These are phyloP conservation scores for Pichia heedii DNA, from an alignment of 805 yeast genomes.

Conservation along the genomic window DNA sequence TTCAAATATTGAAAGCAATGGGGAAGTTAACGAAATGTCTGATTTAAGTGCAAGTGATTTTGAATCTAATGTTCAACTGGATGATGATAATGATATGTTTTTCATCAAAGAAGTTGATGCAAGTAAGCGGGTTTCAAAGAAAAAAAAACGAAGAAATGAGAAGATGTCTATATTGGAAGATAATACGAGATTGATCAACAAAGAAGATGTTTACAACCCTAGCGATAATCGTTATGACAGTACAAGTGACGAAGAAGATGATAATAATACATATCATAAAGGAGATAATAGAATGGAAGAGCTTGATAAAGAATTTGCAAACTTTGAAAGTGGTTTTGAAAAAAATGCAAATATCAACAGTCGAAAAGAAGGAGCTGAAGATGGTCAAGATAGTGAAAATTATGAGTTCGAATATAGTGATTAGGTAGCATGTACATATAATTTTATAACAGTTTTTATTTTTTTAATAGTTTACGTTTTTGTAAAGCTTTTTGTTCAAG, in stretches of 20 bases:
- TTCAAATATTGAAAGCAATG: constrained; percentile 5
- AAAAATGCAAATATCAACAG: constrained; percentile 32
- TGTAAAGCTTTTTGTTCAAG: constrained; percentile 40
- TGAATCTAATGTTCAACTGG: constrained; percentile 7
- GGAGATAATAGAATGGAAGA: constrained; percentile 5
- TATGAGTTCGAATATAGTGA: constrained; percentile 40
- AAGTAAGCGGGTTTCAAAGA: too few species aligned
- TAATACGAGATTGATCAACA: too few species aligned
- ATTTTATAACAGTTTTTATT: too few species aligned
- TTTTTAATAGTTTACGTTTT: constrained; percentile 23
- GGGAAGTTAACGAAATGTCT: constrained; percentile 12
- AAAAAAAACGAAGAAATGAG: background rate
- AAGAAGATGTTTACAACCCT: constrained; percentile 12
- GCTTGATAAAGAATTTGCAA: constrained; percentile 10
- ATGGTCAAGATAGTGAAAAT: constrained; percentile 9
- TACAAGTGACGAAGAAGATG: constrained; percentile 1
- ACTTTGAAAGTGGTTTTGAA: constrained; percentile 8
- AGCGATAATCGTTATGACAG: background rate
- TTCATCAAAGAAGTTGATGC: background rate
- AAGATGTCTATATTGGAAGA: background rate
- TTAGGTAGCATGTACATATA: too few species aligned
- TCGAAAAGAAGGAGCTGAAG: background rate
- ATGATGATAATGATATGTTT: background rate
- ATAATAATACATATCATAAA: constrained; percentile 13
- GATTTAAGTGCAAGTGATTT: constrained; percentile 13